These are phyloP conservation scores for Vanderwaltozyma tropicalis DNA, from an alignment of 805 yeast species.

Conservation along the genomic window DNA sequence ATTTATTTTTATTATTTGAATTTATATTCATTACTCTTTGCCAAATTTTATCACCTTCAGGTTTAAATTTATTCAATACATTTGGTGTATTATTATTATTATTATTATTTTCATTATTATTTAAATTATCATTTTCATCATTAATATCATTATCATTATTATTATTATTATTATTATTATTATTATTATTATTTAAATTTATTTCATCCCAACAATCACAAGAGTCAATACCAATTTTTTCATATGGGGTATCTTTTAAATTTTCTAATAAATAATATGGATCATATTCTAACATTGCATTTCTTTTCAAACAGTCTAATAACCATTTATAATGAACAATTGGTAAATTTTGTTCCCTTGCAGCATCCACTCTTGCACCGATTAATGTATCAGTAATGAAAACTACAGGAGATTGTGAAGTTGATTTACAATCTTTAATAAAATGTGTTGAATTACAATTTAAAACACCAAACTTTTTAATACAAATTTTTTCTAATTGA, in stretches of 20 bases:
- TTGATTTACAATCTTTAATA: constrained; percentile 7
- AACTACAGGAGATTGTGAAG: constrained; percentile 3
- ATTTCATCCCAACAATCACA: constrained; percentile 21
- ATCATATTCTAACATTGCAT: constrained; percentile 32
- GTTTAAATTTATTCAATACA: constrained; percentile 17
- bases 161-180: not conserved
- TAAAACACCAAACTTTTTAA: constrained; percentile 7
- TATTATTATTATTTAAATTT: not conserved
- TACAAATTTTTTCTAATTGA: constrained; percentile 10
- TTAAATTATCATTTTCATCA: not conserved
- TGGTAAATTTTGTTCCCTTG: constrained; percentile 31
- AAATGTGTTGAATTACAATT: constrained; percentile 13
- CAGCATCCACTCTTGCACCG: constrained; percentile 28
- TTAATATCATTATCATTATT: not conserved
- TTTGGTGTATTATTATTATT: not conserved
- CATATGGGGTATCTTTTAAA: constrained; percentile 10
- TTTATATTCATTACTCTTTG: constrained; percentile 20
- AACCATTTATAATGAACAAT: constrained; percentile 38
- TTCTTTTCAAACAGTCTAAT: constrained; percentile 30
- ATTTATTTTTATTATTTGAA: too few relatives aligned
- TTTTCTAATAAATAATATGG: constrained; percentile 25
- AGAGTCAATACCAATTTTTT: constrained; percentile 27
- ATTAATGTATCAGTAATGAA: constrained; percentile 22
- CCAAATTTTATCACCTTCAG: constrained; percentile 24
- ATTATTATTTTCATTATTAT: not conserved